Conservation (phyloP, 78 protist genomes). For the Monocercomonoides exilis region DNA sequence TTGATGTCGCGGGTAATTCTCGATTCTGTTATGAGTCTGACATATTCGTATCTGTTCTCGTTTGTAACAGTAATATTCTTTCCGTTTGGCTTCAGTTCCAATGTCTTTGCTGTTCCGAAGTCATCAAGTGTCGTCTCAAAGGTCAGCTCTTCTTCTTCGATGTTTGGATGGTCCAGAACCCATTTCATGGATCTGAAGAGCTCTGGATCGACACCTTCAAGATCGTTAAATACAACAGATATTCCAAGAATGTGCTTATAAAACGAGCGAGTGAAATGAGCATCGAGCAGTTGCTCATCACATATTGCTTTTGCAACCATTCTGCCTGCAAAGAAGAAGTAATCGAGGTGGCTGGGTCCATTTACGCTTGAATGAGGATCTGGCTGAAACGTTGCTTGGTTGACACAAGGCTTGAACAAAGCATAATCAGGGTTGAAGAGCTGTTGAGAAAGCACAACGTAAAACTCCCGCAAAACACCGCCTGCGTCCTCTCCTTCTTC, state of each 20-base stretch:
- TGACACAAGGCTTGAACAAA: slow-evolving; percentile 46
- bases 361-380: slow-evolving; percentile 34
- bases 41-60: slow-evolving; percentile 78
- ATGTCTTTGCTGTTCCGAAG: not conserved
- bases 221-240: slow-evolving; percentile 53
- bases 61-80: slow-evolving; percentile 69
- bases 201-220: slow-evolving; percentile 76
- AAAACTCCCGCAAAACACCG: slow-evolving; percentile 53
- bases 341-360: slow-evolving; percentile 48
- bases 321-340: slow-evolving; percentile 55
- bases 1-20: not conserved
- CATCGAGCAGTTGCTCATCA: slow-evolving; percentile 65
- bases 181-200: slow-evolving; percentile 61
- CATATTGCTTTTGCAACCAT: slow-evolving; percentile 75
- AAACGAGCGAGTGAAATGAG: slow-evolving; percentile 75
- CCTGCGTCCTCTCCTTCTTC: slow-evolving; percentile 26
- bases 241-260: slow-evolving; percentile 80
- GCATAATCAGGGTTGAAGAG: slow-evolving; percentile 56
- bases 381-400: slow-evolving; percentile 43
- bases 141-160: not conserved
- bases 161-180: not conserved
- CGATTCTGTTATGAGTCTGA: slow-evolving; percentile 45
- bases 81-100: slow-evolving; percentile 39
- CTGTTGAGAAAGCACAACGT: slow-evolving; percentile 29
- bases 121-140: not conserved